Evolutionary conservation across 192 early-diverging fungal genomes (phyloP).

Genomic region (Coemansia sp.): DNA sequence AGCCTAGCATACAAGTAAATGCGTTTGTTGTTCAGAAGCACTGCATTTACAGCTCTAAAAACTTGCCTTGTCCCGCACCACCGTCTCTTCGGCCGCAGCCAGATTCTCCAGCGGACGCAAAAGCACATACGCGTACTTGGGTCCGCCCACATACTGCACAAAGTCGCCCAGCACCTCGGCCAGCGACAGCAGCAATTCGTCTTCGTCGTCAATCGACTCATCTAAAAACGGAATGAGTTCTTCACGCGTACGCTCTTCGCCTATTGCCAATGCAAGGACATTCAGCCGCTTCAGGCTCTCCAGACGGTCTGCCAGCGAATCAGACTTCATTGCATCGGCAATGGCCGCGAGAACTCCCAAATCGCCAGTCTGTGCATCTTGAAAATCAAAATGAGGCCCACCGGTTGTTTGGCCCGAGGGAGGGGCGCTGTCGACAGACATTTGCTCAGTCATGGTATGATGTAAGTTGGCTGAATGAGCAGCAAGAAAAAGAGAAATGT

Average conservation of each 20-base stretch:
- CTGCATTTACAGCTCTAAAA: background rate
- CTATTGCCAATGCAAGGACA: slow-evolving; percentile 80
- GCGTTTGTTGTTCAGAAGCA: too few relatives aligned
- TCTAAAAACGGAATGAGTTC: slow-evolving; percentile 98
- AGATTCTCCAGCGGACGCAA: slow-evolving; percentile 93
- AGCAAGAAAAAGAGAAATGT: too few relatives aligned
- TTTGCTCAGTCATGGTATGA: slow-evolving; percentile 50
- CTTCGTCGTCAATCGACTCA: slow-evolving; percentile 99
- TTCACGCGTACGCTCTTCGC: slow-evolving; percentile 88
- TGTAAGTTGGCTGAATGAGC: background rate
- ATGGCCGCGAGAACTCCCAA: slow-evolving; percentile 50
- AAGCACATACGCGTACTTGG: slow-evolving; percentile 80
- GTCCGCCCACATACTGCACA: slow-evolving; percentile 90
- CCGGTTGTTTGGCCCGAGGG: slow-evolving; percentile 15
- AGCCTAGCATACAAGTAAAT: slow-evolving; percentile 19
- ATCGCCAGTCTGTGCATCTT: slow-evolving; percentile 51
- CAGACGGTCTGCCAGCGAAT: slow-evolving; percentile 53
- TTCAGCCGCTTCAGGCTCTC: slow-evolving; percentile 55
- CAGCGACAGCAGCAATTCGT: slow-evolving; percentile 90
- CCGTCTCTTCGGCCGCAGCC: slow-evolving; percentile 95
- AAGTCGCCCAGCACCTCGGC: slow-evolving; percentile 94
- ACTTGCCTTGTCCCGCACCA: slow-evolving; percentile 94
- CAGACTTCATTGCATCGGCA: slow-evolving; percentile 56
- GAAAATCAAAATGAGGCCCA: slow-evolving; percentile 45
- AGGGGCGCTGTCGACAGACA: slow-evolving; percentile 52